Evolutionary conservation across 352 stramenopile genomes (phyloP).

Genomic region (Globisporangium alternatum): DNA sequence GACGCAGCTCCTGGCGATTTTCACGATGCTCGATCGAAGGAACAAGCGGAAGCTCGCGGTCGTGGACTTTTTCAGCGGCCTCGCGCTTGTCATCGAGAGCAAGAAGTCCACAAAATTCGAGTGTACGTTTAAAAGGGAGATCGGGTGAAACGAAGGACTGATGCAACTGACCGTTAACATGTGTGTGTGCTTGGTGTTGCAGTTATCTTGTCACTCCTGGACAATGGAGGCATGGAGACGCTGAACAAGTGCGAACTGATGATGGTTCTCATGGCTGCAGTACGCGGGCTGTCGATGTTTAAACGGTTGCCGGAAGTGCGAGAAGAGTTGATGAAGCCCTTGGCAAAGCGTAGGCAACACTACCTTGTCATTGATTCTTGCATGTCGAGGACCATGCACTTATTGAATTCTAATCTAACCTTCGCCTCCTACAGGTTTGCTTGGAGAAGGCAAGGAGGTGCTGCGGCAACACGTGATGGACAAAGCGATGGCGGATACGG

Average conservation of each 20-base stretch:
- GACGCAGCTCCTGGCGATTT: constrained; percentile 41
- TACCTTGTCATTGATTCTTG: not conserved
- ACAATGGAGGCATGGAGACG: constrained; percentile 55
- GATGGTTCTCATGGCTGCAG: constrained; percentile 49
- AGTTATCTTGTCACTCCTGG: constrained; percentile 63
- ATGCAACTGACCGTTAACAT: not conserved
- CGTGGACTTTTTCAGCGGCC: constrained; percentile 61
- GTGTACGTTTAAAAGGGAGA: constrained; percentile 28
- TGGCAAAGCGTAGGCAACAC: constrained; percentile 41
- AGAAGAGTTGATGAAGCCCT: constrained; percentile 32
- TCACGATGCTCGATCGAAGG: constrained; percentile 33
- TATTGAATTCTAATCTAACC: not conserved
- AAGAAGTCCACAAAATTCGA: constrained; percentile 70
- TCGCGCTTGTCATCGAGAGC: constrained; percentile 53
- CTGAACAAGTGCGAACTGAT: constrained; percentile 60
- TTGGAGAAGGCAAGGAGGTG: constrained; percentile 43
- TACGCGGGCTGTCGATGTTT: constrained; percentile 53
- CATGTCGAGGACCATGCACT: too few relatives aligned
- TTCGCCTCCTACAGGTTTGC: constrained; percentile 27
- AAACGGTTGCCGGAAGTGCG: constrained; percentile 31
- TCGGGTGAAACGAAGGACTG: not conserved
- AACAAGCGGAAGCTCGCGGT: constrained; percentile 27
- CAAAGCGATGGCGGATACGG: constrained; percentile 58
- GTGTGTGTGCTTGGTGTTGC: not conserved
- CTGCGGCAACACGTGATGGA: constrained; percentile 38